Conservation (phyloP, 2,329 filamentous ascomycete genomes). For the Neofusicoccum ribis region DNA sequence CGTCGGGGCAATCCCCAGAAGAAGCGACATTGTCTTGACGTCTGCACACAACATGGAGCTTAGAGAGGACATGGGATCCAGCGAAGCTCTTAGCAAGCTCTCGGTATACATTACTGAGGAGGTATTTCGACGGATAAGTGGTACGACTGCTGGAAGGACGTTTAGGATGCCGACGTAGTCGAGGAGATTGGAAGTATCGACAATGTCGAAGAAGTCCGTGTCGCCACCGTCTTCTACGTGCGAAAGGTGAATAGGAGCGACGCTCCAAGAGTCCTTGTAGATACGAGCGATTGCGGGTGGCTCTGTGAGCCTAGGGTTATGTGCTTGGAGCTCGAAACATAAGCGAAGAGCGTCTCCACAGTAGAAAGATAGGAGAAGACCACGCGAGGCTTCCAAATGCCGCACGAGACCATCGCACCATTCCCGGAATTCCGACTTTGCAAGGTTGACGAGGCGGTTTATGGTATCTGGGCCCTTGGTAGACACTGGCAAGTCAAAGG, state of each 20-base stretch:
- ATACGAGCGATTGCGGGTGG: conserved; percentile 47
- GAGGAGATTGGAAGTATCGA: conserved; percentile 55
- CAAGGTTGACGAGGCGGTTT: conserved; percentile 31
- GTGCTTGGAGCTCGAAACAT: conserved; percentile 52
- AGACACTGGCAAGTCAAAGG: conserved; percentile 11
- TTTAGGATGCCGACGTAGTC: conserved; percentile 49
- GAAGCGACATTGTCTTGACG: conserved; percentile 46
- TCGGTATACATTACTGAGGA: conserved; percentile 55
- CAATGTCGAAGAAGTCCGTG: conserved; percentile 52
- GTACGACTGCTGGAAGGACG: conserved; percentile 47
- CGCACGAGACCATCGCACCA: conserved; percentile 48
- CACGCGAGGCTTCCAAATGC: conserved; percentile 22
- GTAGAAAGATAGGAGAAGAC: conserved; percentile 47
- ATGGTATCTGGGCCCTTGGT: background rate
- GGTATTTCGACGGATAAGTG: conserved; percentile 47
- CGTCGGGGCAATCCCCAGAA: conserved; percentile 39
- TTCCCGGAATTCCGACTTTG: conserved; percentile 48
- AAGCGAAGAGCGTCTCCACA: conserved; percentile 53
- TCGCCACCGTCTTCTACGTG: background rate
- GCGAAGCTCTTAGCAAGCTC: conserved; percentile 36
- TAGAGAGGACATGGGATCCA: conserved; percentile 34
- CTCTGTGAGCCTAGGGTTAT: conserved; percentile 22
- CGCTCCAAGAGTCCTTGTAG: conserved; percentile 46
- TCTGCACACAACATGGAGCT: conserved; percentile 47
- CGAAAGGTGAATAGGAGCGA: conserved; percentile 43